phyloP scores from a whole-genome alignment of 805 yeast genomes.

The Pichia rugopelliculosa region DNA sequence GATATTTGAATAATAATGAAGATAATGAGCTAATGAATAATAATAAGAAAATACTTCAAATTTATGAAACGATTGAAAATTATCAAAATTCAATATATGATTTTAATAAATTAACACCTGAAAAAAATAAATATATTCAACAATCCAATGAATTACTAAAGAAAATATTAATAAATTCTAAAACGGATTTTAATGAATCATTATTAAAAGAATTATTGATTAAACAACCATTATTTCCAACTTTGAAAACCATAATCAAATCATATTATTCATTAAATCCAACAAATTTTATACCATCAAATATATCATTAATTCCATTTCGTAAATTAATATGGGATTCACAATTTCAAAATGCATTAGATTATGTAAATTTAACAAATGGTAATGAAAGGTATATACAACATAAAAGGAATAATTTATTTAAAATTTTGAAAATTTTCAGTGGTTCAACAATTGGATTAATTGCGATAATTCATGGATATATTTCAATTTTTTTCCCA shows the following conservation, averaged over 20 bases:
- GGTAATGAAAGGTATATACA: constrained; percentile 46
- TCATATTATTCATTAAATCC: constrained; percentile 21
- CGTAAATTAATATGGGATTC: constrained; percentile 51
- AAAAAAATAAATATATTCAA: constrained; percentile 15
- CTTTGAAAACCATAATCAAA: constrained; percentile 20
- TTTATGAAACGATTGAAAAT: constrained; percentile 17
- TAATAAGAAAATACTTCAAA: background rate
- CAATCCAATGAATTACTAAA: constrained; percentile 18
- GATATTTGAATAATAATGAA: constrained; percentile 3
- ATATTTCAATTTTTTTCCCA: constrained; percentile 32
- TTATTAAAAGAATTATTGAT: constrained; percentile 19
- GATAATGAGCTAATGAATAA: background rate
- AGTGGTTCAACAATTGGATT: constrained; percentile 37
- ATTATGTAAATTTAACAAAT: constrained; percentile 52
- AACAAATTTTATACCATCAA: constrained; percentile 26
- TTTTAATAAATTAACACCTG: constrained; percentile 16
- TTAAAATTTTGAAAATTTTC: constrained; percentile 32
- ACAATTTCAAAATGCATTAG: constrained; percentile 48
- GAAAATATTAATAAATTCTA: constrained; percentile 14
- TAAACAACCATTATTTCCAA: constrained; percentile 20
- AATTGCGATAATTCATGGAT: constrained; percentile 40
- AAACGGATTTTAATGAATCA: constrained; percentile 15
- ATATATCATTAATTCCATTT: constrained; percentile 54
- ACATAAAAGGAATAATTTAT: constrained; percentile 22
- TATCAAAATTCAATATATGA: constrained; percentile 23